Percentiles rank a stretch among this genome's conserved stretches.
Conservation (phyloP, 176 grass and related monocot genomes). For the Oryza nivara region DNA sequence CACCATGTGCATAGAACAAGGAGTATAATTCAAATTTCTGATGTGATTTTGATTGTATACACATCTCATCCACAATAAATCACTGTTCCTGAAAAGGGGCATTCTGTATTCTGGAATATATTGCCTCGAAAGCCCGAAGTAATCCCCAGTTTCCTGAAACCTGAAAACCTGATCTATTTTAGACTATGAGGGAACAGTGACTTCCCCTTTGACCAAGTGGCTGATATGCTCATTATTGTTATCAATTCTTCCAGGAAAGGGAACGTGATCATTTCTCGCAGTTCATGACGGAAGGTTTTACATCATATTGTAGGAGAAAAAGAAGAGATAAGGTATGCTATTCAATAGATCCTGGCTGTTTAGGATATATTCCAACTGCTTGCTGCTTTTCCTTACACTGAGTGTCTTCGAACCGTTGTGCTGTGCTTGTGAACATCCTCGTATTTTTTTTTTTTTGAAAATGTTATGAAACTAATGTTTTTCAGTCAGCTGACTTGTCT, state of each 20-base stretch:
- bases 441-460: background rate
- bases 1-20: constrained; percentile 24
- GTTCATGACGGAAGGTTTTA: constrained; percentile 96
- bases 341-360: constrained; percentile 29
- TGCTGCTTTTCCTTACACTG: background rate
- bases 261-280: constrained; percentile 97
- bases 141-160: background rate
- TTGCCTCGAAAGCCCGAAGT: background rate
- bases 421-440: background rate
- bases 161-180: background rate
- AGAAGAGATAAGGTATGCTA: constrained; percentile 92
- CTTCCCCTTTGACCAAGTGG: constrained; percentile 19
- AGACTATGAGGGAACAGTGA: constrained; percentile 15
- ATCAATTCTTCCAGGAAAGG: constrained; percentile 65
- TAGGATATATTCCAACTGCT: constrained; percentile 26
- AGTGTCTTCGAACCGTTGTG: background rate
- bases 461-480: constrained; percentile 1
- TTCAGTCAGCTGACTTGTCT: background rate
- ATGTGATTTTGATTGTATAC: constrained; percentile 15
- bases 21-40: constrained; percentile 11
- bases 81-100: constrained; percentile 10
- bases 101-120: constrained; percentile 5
- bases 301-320: constrained; percentile 96
- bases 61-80: background rate
- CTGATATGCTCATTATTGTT: background rate